Evolutionary conservation across 2,329 filamentous ascomycete genomes (phyloP).

Genomic region (Bipolaris bicolor): DNA sequence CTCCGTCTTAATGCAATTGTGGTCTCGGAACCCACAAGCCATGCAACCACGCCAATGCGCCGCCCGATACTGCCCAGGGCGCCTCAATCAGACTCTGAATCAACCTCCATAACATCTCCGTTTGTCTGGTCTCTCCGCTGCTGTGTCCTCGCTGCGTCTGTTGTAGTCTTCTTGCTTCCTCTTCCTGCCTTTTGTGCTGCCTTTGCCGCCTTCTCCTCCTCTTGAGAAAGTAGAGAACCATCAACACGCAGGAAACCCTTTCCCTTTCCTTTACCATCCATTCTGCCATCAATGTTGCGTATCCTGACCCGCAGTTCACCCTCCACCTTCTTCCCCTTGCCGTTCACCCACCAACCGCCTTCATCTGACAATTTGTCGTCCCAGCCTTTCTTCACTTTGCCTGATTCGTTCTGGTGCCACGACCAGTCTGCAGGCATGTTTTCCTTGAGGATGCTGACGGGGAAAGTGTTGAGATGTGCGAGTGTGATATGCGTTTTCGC

Average conservation of each 20-base stretch:
- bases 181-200: constrained; percentile 14
- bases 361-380: constrained; percentile 47
- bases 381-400: constrained; percentile 33
- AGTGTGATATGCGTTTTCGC: constrained; percentile 88
- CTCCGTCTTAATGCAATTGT: constrained; percentile 12
- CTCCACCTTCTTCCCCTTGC: constrained; percentile 64
- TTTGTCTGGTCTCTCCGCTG: constrained; percentile 5
- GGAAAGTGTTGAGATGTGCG: constrained; percentile 90
- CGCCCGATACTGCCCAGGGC: neutral
- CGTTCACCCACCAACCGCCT: constrained; percentile 78
- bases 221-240: constrained; percentile 78
- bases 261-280: constrained; percentile 66
- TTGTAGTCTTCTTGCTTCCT: constrained; percentile 19
- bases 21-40: neutral
- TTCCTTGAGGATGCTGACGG: constrained; percentile 79
- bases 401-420: constrained; percentile 59
- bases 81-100: constrained; percentile 3
- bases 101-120: constrained; percentile 19
- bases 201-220: constrained; percentile 62
- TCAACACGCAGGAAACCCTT: constrained; percentile 84
- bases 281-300: constrained; percentile 79
- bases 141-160: constrained; percentile 6
- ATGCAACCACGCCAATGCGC: neutral
- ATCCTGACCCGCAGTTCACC: constrained; percentile 72
- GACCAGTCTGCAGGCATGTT: constrained; percentile 79